Evolutionary conservation across 257 asterid genomes (phyloP).

Genomic region (Solanum pennellii): DNA sequence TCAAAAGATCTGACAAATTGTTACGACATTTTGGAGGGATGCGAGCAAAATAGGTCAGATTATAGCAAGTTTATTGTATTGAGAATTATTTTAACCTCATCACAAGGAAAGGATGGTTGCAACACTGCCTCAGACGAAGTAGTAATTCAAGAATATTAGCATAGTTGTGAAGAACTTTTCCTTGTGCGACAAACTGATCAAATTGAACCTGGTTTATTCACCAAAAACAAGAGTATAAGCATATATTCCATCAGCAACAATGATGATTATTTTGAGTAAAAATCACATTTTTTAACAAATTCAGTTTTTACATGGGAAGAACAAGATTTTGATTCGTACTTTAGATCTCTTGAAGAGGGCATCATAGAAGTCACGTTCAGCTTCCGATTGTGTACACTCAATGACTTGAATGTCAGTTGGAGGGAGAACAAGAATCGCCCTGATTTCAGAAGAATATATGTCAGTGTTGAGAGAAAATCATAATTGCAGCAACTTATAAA

Average conservation of each 20-base stretch:
- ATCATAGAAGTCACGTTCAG: slow-evolving; percentile 61
- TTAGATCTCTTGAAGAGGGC: slow-evolving; percentile 83
- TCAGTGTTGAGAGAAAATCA: background rate
- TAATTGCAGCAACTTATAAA: background rate
- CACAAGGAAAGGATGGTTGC: slow-evolving; percentile 87
- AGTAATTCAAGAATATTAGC: slow-evolving; percentile 79
- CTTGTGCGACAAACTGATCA: slow-evolving; percentile 80
- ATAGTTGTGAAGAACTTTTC: slow-evolving; percentile 76
- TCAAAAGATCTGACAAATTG: background rate
- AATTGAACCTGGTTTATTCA: slow-evolving; percentile 52
- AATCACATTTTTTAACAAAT: background rate
- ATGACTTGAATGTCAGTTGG: slow-evolving; percentile 65
- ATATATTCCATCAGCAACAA: background rate
- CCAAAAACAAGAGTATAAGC: background rate
- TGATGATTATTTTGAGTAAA: background rate
- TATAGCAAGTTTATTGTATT: background rate
- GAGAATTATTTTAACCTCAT: slow-evolving; percentile 40
- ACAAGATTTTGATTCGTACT: slow-evolving; percentile 18
- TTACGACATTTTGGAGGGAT: background rate
- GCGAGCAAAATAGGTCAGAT: background rate
- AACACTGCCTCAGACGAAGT: slow-evolving; percentile 81
- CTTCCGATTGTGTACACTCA: slow-evolving; percentile 62
- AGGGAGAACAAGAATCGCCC: slow-evolving; percentile 82
- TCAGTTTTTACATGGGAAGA: background rate
- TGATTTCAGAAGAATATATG: slow-evolving; percentile 7